phyloP scores from a whole-genome alignment of 208 protist genomes.

The Leishmania aethiopica region DNA sequence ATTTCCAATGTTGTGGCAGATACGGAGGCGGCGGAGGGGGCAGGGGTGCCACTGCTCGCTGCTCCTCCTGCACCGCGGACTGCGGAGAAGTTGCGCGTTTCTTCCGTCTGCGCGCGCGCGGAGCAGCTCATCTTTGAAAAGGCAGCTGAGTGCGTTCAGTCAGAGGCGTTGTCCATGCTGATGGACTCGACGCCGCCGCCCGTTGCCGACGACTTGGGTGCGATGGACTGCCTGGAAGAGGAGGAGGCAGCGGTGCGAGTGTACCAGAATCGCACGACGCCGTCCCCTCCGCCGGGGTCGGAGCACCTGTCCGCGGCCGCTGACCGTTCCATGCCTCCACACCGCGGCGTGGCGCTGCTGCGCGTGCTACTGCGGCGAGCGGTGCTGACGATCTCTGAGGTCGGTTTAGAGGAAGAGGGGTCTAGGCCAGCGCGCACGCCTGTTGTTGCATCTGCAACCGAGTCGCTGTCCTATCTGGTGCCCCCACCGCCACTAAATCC shows the following conservation, averaged over 20 bases:
- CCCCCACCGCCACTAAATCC: neutral
- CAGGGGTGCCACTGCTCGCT: neutral
- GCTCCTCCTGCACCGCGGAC: neutral
- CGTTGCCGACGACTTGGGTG: slow-evolving; percentile 1
- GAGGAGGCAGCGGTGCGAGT: slow-evolving; percentile 14
- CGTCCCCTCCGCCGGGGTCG: neutral
- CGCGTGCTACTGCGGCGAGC: slow-evolving; percentile 58
- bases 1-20: slow-evolving; percentile 12
- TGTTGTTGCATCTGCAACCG: neutral
- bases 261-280: neutral
- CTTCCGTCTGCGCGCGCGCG: slow-evolving; percentile 19
- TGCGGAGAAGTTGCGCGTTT: slow-evolving; percentile 8
- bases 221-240: slow-evolving; percentile 26
- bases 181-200: slow-evolving; percentile 5
- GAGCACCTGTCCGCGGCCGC: neutral
- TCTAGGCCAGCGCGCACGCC: neutral
- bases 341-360: slow-evolving; percentile 45
- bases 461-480: neutral
- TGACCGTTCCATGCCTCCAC: slow-evolving; percentile 10
- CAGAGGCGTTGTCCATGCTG: slow-evolving; percentile 25
- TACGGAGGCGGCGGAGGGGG: neutral
- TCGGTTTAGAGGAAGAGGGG: slow-evolving; percentile 20
- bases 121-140: slow-evolving; percentile 35
- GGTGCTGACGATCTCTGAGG: slow-evolving; percentile 31
- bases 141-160: slow-evolving; percentile 29